phyloP scores from a whole-genome alignment of 129 eudicot species.

The Kitagawia praeruptora region DNA sequence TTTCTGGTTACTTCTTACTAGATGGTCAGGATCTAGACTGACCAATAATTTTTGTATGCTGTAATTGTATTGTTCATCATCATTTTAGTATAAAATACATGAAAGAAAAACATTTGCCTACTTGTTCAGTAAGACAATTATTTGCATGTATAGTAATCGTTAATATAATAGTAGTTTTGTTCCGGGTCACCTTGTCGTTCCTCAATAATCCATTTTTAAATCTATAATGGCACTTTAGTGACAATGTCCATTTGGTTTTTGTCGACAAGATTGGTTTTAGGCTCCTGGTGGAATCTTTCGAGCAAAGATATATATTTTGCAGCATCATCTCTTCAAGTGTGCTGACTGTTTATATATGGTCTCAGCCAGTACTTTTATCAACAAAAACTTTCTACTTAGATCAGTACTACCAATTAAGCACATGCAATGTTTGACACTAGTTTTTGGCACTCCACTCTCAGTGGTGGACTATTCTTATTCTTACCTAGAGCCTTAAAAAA shows the following conservation, averaged over 20 bases:
- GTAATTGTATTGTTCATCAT: conserved; percentile 3
- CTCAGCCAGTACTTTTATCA: conserved; percentile 4
- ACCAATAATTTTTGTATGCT: conserved; percentile 3
- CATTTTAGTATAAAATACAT: neutral
- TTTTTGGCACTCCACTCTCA: neutral
- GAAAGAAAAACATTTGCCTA: neutral
- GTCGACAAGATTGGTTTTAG: neutral
- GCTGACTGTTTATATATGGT: neutral
- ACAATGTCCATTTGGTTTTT: neutral
- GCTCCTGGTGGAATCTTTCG: neutral
- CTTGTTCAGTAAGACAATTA: neutral
- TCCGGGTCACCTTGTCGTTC: conserved; percentile 1
- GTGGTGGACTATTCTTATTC: conserved; percentile 3
- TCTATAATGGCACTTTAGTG: neutral
- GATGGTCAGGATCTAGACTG: conserved; percentile 6
- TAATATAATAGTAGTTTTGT: neutral
- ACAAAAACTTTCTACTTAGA: neutral
- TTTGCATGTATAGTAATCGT: neutral
- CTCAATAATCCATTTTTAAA: neutral
- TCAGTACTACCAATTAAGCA: conserved; percentile 1
- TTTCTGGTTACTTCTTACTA: conserved; percentile 16
- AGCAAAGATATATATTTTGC: neutral
- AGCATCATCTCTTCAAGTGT: neutral
- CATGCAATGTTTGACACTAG: conserved; percentile 7
- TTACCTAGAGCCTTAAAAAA: neutral